Percentiles rank a stretch among this genome's conserved stretches.
These are phyloP conservation scores for Pistacia atlantica DNA, from an alignment of 345 rosid genomes.

Conservation along the genomic window DNA sequence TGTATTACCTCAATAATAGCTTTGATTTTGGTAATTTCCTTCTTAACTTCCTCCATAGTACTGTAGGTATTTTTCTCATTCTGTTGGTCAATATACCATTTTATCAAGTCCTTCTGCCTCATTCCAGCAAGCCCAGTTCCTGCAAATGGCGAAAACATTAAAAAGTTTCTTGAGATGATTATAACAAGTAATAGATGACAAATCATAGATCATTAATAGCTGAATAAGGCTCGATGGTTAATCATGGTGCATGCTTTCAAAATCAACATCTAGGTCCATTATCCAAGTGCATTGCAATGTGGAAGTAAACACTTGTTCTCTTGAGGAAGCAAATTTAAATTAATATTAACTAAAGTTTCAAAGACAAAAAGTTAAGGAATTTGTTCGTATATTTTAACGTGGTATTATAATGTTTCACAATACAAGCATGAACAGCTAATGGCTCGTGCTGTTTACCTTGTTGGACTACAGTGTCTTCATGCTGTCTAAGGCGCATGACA, in stretches of 20 bases:
- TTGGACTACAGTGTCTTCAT: slow-evolving; percentile 68
- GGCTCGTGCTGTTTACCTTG: slow-evolving; percentile 37
- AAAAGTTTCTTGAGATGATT: not conserved
- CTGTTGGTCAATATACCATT: slow-evolving; percentile 90
- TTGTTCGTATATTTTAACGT: not conserved
- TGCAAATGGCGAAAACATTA: slow-evolving; percentile 23
- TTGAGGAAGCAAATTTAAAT: too few relatives aligned
- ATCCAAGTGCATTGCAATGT: not conserved
- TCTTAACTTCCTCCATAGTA: slow-evolving; percentile 65
- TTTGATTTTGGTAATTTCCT: slow-evolving; percentile 65
- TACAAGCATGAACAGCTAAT: not conserved
- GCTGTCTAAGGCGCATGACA: slow-evolving; percentile 85
- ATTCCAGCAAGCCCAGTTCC: slow-evolving; percentile 83
- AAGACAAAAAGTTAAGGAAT: not conserved
- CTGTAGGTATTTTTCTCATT: slow-evolving; percentile 78
- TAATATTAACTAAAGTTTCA: not conserved
- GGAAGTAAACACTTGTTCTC: too few relatives aligned
- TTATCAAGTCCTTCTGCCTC: slow-evolving; percentile 79
- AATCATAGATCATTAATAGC: not conserved
- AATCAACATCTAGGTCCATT: not conserved
- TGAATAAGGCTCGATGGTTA: not conserved
- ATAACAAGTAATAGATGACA: too few relatives aligned
- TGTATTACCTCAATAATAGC: slow-evolving; percentile 81
- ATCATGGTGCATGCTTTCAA: not conserved
- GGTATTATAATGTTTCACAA: not conserved